A percentile compares a stretch with the other conserved stretches of the same genome.
Evolutionary conservation across 768 basidiomycete species (phyloP).

Genomic region (Russula olivacea): DNA sequence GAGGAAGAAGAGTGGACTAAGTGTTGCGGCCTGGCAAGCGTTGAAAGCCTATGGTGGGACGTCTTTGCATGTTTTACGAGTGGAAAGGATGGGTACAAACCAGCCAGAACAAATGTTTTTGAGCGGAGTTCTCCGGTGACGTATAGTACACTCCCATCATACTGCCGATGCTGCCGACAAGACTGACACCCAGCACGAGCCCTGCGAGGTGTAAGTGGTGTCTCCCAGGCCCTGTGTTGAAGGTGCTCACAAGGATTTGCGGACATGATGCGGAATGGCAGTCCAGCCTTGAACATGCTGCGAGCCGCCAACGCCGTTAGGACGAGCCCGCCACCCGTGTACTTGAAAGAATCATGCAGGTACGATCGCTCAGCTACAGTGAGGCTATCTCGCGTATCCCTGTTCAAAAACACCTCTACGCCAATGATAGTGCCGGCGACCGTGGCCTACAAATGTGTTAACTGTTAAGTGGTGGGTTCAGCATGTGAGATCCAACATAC

Average conservation of each 20-base stretch:
- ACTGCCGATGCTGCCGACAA: constrained; percentile 71
- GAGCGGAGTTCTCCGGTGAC: constrained; percentile 64
- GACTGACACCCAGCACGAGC: constrained; percentile 77
- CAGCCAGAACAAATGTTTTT: constrained; percentile 80
- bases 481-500: constrained; percentile 33
- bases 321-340: constrained; percentile 73
- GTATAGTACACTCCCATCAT: constrained; percentile 84
- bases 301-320: constrained; percentile 77
- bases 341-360: constrained; percentile 74
- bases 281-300: constrained; percentile 54
- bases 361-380: constrained; percentile 57
- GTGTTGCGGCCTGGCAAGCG: constrained; percentile 76
- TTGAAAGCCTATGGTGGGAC: constrained; percentile 60
- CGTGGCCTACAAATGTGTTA: constrained; percentile 43
- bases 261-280: constrained; percentile 69
- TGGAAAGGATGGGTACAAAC: constrained; percentile 36
- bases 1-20: constrained; percentile 86
- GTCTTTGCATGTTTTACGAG: not conserved
- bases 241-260: constrained; percentile 67
- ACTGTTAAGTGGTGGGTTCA: constrained; percentile 4
- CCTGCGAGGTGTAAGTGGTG: constrained; percentile 36
- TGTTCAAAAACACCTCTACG: constrained; percentile 61
- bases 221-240: not conserved
- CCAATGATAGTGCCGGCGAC: constrained; percentile 66
- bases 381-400: constrained; percentile 69